phyloP scores from a whole-genome alignment of 331 rosid genomes.

The Malus hybrid region DNA sequence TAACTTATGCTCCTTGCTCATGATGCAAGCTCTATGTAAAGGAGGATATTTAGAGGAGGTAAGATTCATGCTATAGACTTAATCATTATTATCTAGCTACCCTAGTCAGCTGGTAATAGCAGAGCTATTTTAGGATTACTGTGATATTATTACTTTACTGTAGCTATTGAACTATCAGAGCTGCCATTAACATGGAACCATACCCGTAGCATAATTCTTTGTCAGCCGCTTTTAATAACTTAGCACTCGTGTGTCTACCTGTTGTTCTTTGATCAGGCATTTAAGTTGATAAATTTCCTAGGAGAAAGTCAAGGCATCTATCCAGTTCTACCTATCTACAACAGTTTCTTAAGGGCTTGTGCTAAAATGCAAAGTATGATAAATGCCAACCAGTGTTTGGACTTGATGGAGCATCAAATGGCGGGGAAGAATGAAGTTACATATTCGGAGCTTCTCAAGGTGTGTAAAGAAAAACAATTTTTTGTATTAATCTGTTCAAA shows the following conservation, averaged over 20 bases:
- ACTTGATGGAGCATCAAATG: conserved; percentile 61
- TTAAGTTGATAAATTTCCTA: conserved; percentile 46
- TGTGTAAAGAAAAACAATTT: conserved; percentile 17
- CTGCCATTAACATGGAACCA: neutral
- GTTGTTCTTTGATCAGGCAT: conserved; percentile 47
- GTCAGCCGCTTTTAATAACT: neutral
- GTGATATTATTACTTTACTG: neutral
- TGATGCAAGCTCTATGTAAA: conserved; percentile 57
- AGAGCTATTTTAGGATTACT: neutral
- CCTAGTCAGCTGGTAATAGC: neutral
- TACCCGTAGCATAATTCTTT: too few relatives aligned
- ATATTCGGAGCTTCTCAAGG: conserved; percentile 69
- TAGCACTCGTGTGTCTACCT: conserved; percentile 12
- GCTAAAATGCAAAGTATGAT: conserved; percentile 24
- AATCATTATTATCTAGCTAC: neutral
- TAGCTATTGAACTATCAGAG: neutral
- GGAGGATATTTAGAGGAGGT: conserved; percentile 78
- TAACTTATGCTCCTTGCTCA: conserved; percentile 37
- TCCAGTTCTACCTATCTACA: conserved; percentile 47
- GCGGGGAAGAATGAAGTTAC: conserved; percentile 73
- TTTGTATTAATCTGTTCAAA: neutral
- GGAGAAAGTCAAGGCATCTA: conserved; percentile 38
- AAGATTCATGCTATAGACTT: neutral
- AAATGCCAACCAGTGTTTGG: conserved; percentile 67
- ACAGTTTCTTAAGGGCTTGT: conserved; percentile 53